These are phyloP conservation scores for Elymus sibiricus DNA, from an alignment of 176 grass and related monocot species.

Conservation along the genomic window DNA sequence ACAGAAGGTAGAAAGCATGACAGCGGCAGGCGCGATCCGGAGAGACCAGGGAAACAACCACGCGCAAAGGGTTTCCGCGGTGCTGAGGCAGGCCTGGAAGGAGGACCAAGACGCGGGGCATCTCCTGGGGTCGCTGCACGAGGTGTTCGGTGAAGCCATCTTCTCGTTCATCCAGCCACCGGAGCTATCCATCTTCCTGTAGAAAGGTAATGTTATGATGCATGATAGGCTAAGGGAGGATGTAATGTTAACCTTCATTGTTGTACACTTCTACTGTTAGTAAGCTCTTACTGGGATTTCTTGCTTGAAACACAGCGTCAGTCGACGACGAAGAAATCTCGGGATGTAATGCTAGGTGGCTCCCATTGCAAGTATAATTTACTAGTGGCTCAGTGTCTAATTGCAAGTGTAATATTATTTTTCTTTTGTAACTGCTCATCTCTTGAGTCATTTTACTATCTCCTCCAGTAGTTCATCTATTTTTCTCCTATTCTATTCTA, in stretches of 20 bases:
- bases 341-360: not conserved
- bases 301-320: not conserved
- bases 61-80: conserved; percentile 39
- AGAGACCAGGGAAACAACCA: conserved; percentile 39
- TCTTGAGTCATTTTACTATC: not conserved
- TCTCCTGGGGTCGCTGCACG: conserved; percentile 57
- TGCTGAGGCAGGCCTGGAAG: conserved; percentile 87
- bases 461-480: not conserved
- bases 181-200: conserved; percentile 64
- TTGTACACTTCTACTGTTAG: conserved; percentile 5
- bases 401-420: not conserved
- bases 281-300: not conserved
- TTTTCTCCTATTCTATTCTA: not conserved
- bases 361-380: not conserved
- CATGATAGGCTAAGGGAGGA: not conserved
- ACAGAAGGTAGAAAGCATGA: conserved; percentile 26
- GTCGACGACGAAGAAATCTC: not conserved
- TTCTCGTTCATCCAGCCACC: conserved; percentile 75
- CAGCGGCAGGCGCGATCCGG: conserved; percentile 3
- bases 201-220: conserved; percentile 13
- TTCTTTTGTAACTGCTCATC: not conserved
- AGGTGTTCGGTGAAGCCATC: conserved; percentile 76
- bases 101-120: conserved; percentile 70
- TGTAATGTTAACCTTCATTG: not conserved
- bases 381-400: not conserved